A percentile compares a stretch with the other conserved stretches of the same genome.
These are phyloP conservation scores for Gamsiella multidivaricata DNA, from an alignment of 192 early-diverging fungal species.

Conservation along the genomic window DNA sequence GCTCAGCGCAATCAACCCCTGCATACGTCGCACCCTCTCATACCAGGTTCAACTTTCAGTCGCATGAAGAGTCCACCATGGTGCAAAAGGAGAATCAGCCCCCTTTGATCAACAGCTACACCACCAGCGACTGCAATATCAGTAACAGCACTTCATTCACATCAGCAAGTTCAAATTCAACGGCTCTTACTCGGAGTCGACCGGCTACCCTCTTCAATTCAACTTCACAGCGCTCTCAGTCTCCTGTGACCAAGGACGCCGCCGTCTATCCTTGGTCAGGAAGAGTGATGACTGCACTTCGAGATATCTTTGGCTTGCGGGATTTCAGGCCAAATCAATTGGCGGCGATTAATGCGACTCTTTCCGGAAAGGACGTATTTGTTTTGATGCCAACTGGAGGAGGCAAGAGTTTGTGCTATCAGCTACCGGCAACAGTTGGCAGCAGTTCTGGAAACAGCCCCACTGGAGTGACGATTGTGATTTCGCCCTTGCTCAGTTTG, in stretches of 20 bases:
- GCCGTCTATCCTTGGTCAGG: constrained; percentile 72
- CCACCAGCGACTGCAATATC: neutral
- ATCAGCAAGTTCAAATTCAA: constrained; percentile 2
- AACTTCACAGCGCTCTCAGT: constrained; percentile 1
- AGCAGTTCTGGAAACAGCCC: constrained; percentile 59
- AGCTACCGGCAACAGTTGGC: constrained; percentile 82
- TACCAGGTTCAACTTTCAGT: constrained; percentile 2
- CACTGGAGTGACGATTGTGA: constrained; percentile 85
- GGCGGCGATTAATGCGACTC: constrained; percentile 88
- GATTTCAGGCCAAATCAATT: constrained; percentile 88
- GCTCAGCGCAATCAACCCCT: neutral
- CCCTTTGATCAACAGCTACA: neutral
- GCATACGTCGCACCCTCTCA: neutral
- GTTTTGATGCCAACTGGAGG: constrained; percentile 98
- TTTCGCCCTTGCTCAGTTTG: constrained; percentile 92
- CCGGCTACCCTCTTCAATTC: neutral
- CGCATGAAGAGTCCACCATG: neutral
- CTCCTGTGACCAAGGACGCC: constrained; percentile 9
- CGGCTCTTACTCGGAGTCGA: neutral
- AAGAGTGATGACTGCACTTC: constrained; percentile 76
- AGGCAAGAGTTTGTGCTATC: constrained; percentile 95
- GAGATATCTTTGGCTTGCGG: constrained; percentile 73
- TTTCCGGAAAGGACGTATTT: constrained; percentile 88
- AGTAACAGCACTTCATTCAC: neutral
- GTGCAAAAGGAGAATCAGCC: neutral